phyloP scores from a whole-genome alignment of 176 grass and related monocot genomes.

The Oryza nivara region DNA sequence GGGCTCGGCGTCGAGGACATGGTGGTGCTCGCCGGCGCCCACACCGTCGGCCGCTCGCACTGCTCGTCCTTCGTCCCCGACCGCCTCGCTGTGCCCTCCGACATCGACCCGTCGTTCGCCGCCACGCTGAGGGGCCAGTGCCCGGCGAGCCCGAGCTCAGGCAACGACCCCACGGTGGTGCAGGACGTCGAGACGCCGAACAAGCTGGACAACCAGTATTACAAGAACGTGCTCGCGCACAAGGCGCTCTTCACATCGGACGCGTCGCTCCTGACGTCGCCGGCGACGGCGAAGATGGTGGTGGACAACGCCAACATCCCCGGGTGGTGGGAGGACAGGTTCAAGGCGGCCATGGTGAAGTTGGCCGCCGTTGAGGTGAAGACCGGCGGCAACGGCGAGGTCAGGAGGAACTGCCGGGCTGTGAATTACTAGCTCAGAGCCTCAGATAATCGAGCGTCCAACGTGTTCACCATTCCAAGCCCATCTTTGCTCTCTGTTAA shows the following conservation, averaged over 20 bases:
- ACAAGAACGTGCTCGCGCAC: constrained; percentile 44
- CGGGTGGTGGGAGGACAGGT: constrained; percentile 38
- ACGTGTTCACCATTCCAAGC: too few species aligned
- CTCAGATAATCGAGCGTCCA: too few species aligned
- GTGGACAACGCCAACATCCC: constrained; percentile 20
- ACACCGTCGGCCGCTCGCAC: constrained; percentile 47
- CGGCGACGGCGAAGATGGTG: constrained; percentile 21
- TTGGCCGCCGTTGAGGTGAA: constrained; percentile 45
- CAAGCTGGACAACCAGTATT: constrained; percentile 49
- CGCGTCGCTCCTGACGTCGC: constrained; percentile 36
- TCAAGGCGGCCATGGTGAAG: constrained; percentile 49
- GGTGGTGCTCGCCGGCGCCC: constrained; percentile 53
- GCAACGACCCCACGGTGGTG: constrained; percentile 38
- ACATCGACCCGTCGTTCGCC: neutral
- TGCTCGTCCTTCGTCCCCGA: constrained; percentile 52
- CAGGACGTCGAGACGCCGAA: constrained; percentile 45
- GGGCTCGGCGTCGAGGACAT: constrained; percentile 38
- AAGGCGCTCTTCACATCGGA: constrained; percentile 52
- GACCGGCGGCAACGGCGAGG: constrained; percentile 4
- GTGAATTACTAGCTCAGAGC: constrained; percentile 14
- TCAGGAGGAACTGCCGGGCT: constrained; percentile 33
- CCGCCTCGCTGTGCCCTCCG: neutral
- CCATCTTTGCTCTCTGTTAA: neutral
- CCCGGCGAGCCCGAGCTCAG: constrained; percentile 5
- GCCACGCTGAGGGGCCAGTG: neutral